phyloP scores from a whole-genome alignment of 2,329 filamentous ascomycete species.

The Penicillium hordei region DNA sequence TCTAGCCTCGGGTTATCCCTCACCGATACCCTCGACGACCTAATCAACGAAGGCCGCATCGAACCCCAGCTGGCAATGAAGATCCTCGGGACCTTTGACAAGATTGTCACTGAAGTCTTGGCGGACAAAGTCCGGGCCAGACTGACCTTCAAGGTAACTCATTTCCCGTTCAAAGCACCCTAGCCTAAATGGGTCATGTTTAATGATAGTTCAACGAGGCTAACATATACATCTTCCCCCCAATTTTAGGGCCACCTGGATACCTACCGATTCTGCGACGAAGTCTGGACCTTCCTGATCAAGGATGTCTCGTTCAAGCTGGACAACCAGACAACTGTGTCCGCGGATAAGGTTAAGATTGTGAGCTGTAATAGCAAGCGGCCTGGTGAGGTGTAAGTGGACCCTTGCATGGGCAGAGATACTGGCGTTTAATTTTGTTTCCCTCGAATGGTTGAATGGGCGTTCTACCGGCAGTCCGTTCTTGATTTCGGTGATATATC shows the following conservation, averaged over 20 bases:
- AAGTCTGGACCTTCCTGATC: slow-evolving; percentile 99
- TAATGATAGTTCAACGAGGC: not conserved
- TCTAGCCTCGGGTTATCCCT: slow-evolving; percentile 85
- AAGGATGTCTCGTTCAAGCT: slow-evolving; percentile 99
- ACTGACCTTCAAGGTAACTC: slow-evolving; percentile 84
- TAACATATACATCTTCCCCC: slow-evolving; percentile 15
- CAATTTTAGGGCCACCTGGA: slow-evolving; percentile 79
- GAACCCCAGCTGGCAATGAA: slow-evolving; percentile 99
- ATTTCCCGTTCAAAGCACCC: not conserved
- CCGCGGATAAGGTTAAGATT: slow-evolving; percentile 94
- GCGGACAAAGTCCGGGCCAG: slow-evolving; percentile 90
- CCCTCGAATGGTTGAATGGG: slow-evolving; percentile 12
- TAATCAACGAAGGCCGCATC: slow-evolving; percentile 92
- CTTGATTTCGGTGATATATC: slow-evolving; percentile 10
- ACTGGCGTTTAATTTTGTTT: slow-evolving; percentile 15
- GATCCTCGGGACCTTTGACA: slow-evolving; percentile 93
- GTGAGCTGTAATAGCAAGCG: slow-evolving; percentile 95
- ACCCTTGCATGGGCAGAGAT: not conserved
- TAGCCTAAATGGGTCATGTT: not conserved
- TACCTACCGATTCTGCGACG: slow-evolving; percentile 98
- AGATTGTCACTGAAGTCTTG: slow-evolving; percentile 84
- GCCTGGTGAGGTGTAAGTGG: slow-evolving; percentile 54
- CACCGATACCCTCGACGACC: slow-evolving; percentile 93
- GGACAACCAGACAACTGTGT: slow-evolving; percentile 73
- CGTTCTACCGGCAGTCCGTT: slow-evolving; percentile 16